Percentiles rank a stretch among this genome's conserved stretches.
phyloP scores from a whole-genome alignment of 129 eudicot genomes.

The Artemisia annua region DNA sequence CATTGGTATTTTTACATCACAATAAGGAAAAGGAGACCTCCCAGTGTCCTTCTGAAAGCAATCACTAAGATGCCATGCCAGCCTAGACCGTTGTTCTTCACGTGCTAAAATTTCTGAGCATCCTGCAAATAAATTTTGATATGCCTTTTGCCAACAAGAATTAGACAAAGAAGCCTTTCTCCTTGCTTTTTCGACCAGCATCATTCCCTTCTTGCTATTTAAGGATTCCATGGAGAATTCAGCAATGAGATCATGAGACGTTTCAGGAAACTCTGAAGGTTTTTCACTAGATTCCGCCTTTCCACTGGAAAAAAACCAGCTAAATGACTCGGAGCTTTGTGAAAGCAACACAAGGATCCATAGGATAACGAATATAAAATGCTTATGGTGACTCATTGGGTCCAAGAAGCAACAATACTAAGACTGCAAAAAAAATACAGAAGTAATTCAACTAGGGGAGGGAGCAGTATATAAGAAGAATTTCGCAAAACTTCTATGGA shows the following conservation, averaged over 20 bases:
- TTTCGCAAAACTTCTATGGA: slow-evolving; percentile 14
- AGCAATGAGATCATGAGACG: slow-evolving; percentile 30
- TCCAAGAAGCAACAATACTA: neutral
- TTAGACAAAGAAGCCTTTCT: slow-evolving; percentile 42
- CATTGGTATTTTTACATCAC: slow-evolving; percentile 55
- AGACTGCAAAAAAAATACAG: slow-evolving; percentile 11
- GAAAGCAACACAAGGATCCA: slow-evolving; percentile 46
- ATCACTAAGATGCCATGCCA: slow-evolving; percentile 85
- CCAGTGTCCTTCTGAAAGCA: slow-evolving; percentile 79
- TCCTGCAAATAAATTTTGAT: slow-evolving; percentile 57
- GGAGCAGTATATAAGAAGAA: slow-evolving; percentile 1
- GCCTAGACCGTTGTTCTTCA: slow-evolving; percentile 53
- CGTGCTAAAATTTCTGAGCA: slow-evolving; percentile 79
- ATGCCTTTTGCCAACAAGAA: slow-evolving; percentile 78
- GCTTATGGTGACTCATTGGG: slow-evolving; percentile 18
- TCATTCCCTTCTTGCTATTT: slow-evolving; percentile 44
- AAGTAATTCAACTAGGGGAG: neutral
- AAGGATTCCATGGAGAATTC: slow-evolving; percentile 64
- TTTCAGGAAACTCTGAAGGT: slow-evolving; percentile 4
- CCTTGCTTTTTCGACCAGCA: slow-evolving; percentile 51
- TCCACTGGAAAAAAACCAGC: slow-evolving; percentile 49
- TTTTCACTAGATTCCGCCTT: slow-evolving; percentile 25
- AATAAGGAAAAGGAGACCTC: slow-evolving; percentile 58
- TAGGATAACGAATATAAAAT: neutral
- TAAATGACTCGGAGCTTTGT: slow-evolving; percentile 26